Conservation (phyloP, 352 stramenopile species). For the Phytophthora parvispora region DNA sequence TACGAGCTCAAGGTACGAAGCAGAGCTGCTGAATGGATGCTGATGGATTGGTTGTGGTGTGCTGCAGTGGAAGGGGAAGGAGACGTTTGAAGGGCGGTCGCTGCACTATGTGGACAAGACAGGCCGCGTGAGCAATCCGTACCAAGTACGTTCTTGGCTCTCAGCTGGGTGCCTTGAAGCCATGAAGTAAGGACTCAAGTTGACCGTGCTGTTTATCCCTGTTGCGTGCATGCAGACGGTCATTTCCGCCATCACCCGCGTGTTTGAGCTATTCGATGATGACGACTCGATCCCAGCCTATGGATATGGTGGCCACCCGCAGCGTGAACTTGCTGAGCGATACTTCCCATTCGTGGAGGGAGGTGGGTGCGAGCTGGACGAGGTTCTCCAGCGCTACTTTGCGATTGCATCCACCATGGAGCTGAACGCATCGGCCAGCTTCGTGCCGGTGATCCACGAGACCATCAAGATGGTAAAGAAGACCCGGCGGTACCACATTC, state of each 20-base stretch:
- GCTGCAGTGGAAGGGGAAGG: constrained; percentile 66
- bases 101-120: constrained; percentile 76
- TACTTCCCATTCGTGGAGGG: constrained; percentile 68
- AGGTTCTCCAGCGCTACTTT: constrained; percentile 76
- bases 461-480: constrained; percentile 63
- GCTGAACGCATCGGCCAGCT: constrained; percentile 75
- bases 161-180: not conserved
- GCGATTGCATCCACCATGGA: constrained; percentile 68
- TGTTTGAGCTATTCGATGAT: constrained; percentile 83
- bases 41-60: not conserved
- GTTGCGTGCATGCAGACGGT: constrained; percentile 60
- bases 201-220: too few species aligned
- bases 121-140: constrained; percentile 63
- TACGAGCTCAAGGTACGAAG: constrained; percentile 9
- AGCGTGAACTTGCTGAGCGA: constrained; percentile 23
- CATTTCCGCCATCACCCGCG: constrained; percentile 79
- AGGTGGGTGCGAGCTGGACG: constrained; percentile 52
- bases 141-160: constrained; percentile 46
- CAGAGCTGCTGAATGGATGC: not conserved
- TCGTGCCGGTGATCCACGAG: constrained; percentile 73
- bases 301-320: constrained; percentile 66
- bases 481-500: constrained; percentile 74
- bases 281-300: constrained; percentile 82
- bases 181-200: too few species aligned
- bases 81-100: constrained; percentile 74